Base-by-base conservation (phyloP, 345 rosid species). In the Camelina neglecta region DNA sequence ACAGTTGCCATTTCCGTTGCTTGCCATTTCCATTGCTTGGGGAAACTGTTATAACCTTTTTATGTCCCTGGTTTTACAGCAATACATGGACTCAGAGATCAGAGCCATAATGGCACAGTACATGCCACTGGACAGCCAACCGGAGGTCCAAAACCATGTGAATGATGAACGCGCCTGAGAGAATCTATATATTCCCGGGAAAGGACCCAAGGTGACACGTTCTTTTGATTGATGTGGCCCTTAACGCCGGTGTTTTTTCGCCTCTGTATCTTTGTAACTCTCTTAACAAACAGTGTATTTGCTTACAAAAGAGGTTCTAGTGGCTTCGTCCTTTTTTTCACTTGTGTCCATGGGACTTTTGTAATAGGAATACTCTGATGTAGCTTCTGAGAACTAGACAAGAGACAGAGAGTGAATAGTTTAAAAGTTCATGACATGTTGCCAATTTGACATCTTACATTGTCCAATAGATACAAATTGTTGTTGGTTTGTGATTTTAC, bases 81-180 rank as follows among this genome's bases (percentile, higher is more conserved):
- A 84, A 21, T 91, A 94, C 90, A 94, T 94, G 98, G 97, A 94
- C 81, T 92, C 97, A 1, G 98, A 94, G 83, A 94, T 94, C 77
- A 85, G 97, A 76, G 97, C 97, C 15, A 94, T 94, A 71, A 91
- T 94, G 98, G 96, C 98, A 16, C 98, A 93, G 80, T 93, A 93
- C 83, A 93, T 93, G 98, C 98, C 98, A 33, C 82, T 91, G 41
- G 97, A 94, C 48, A 92, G 93, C 80, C 98, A 94, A 77, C 66
- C 86, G 0, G 97, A 87, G 79, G 82, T 82, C 62, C 92, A 23
- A 3, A 39, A 66, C 76, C 92, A 91, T 50, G 85, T 85, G 72
- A 82, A 71, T 0, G 95, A 86, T 3, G 87, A 82, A 41, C 94
- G 48, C 2, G 84, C 93, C 7, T 90, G 85, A 86, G 79, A 49